Evolutionary conservation across 2,329 filamentous ascomycete genomes (phyloP), one percentile per base, ranked within the genome.

Genomic region (Alternaria novae-zelandiae): DNA sequence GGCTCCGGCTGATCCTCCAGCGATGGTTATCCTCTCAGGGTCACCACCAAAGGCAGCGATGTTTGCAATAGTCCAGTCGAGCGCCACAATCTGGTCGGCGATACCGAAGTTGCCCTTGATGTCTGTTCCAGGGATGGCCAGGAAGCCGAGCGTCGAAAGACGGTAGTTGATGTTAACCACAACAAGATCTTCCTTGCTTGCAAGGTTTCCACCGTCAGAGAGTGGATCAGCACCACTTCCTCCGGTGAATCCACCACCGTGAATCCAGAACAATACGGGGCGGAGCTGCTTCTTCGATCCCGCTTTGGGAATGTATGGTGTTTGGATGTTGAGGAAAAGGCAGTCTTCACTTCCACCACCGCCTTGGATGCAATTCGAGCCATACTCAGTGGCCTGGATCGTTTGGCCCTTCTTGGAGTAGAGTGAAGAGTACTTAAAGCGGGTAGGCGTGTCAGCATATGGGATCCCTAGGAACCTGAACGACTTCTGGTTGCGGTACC

Each of bases 141-240:
- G 77, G 68, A 88, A 89, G 0, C 88, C 88, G 0, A 89, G 80
- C 0, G 86, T 87, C 0, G 82, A 83, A 4, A 89, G 77, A 9
- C 88, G 85, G 74, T 89, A 89, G 77, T 89, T 89, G 78, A 89
- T 86, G 8, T 78, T 77, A 5, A 90, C 87, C 4, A 88, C 82
- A 0, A 90, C 85, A 17, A 89, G 82, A 64, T 89, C 87, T 21
- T 86, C 86, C 53, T 87, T 82, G 3, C 86, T 87, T 0, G 85
- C 87, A 4, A 89, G 78, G 65, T 87, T 87, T 3, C 85, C 85
- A 20, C 86, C 85, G 64, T 89, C 87, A 2, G 71, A 74, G n/a
- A 72, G 51, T 6, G 68, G 36, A 43, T 77, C 73, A 28, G 68
- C 75, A 6, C 72, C 81, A 57, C 71, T 80, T 1, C 87, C 87